These are phyloP conservation scores for Zychaea mexicana DNA, from an alignment of 371 early-diverging fungal genomes.

Conservation along the genomic window DNA sequence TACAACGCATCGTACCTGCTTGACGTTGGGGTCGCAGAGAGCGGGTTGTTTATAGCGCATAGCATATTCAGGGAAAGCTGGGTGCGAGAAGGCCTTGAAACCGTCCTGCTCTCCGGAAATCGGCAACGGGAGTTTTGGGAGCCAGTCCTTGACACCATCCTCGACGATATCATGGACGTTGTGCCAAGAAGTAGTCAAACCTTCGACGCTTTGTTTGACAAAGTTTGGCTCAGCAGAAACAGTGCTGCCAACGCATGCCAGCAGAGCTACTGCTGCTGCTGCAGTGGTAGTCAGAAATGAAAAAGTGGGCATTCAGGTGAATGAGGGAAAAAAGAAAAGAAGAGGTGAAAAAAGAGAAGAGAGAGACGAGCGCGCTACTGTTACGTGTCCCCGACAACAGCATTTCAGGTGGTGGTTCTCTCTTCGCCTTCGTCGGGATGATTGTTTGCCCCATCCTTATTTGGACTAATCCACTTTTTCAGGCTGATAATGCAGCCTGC, in stretches of 20 bases:
- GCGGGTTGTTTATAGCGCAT: constrained; percentile 64
- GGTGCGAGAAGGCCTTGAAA: constrained; percentile 41
- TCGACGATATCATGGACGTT: constrained; percentile 28
- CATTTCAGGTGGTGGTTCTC: not conserved
- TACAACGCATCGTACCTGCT: no score
- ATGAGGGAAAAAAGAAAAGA: not conserved
- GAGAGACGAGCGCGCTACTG: not conserved
- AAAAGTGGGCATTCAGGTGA: not conserved
- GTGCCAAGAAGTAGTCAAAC: constrained; percentile 28
- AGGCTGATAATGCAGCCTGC: no score
- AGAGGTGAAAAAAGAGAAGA: not conserved
- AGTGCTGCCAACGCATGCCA: not conserved
- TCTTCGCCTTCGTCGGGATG: no score
- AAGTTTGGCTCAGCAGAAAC: constrained; percentile 4
- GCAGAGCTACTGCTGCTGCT: constrained; percentile 5
- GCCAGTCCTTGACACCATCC: constrained; percentile 14
- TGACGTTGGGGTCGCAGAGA: constrained; percentile 75
- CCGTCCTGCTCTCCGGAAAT: not conserved
- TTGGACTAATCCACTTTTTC: no score
- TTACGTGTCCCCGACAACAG: not conserved
- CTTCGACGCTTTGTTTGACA: constrained; percentile 28
- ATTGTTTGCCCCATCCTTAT: no score
- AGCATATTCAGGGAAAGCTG: constrained; percentile 71
- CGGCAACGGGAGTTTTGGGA: not conserved
- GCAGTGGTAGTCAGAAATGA: not conserved